A percentile compares a stretch with the other conserved stretches of the same genome.
These are phyloP conservation scores for Pleurotus tuber-regium DNA, from an alignment of 768 basidiomycete genomes.

Conservation along the genomic window DNA sequence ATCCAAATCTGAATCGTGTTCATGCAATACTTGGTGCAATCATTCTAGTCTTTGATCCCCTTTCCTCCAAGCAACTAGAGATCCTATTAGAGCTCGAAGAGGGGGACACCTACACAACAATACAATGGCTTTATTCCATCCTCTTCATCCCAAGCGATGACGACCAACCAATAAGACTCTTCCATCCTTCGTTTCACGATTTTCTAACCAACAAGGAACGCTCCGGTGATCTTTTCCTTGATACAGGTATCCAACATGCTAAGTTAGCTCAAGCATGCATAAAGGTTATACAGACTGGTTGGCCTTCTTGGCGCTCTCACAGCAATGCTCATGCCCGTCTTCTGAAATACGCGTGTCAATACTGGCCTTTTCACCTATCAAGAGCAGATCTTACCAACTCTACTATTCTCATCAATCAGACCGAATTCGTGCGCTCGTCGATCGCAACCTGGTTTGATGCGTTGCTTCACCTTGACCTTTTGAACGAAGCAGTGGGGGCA, in stretches of 20 bases:
- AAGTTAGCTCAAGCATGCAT: not conserved
- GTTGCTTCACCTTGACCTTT: not conserved
- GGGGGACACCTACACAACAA: not conserved
- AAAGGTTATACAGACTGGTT: not conserved
- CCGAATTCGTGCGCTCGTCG: not conserved
- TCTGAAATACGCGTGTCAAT: not conserved
- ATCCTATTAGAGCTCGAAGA: constrained; percentile 7
- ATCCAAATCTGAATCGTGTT: not conserved
- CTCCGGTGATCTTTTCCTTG: constrained; percentile 26
- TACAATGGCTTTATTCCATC: constrained; percentile 12
- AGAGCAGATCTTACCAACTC: not conserved
- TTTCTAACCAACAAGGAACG: constrained; percentile 28
- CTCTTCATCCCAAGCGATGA: constrained; percentile 10
- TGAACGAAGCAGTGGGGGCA: not conserved
- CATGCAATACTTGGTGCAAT: constrained; percentile 2
- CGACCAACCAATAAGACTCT: constrained; percentile 23
- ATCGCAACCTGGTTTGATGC: not conserved
- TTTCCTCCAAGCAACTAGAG: not conserved
- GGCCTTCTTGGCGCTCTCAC: not conserved
- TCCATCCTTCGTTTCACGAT: constrained; percentile 32
- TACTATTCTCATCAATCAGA: not conserved
- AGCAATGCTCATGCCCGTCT: not conserved
- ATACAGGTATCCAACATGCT: constrained; percentile 14
- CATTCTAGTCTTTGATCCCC: constrained; percentile 1
- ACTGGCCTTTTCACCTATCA: not conserved